These are phyloP conservation scores for Aureobasidium namibiae DNA, from an alignment of 2,329 filamentous ascomycete species.

Conservation along the genomic window DNA sequence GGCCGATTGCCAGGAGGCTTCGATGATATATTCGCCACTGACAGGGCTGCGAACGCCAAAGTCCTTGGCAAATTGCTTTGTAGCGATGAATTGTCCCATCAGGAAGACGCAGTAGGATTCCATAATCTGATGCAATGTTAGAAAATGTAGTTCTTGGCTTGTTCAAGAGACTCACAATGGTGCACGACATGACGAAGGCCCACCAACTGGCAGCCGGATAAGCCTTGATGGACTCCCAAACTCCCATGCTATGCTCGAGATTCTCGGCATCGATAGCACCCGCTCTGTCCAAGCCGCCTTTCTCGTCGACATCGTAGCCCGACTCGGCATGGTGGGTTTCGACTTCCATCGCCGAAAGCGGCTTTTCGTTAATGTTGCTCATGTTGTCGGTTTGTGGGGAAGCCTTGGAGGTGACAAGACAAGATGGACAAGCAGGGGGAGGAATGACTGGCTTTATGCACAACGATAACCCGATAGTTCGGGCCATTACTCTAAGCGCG, in stretches of 20 bases:
- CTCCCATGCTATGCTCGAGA: slow-evolving; percentile 43
- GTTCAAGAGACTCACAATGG: slow-evolving; percentile 39
- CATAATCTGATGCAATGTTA: slow-evolving; percentile 45
- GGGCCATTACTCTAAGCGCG: too few species aligned
- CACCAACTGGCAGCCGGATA: slow-evolving; percentile 46
- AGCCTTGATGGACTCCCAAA: slow-evolving; percentile 41
- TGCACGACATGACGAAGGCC: slow-evolving; percentile 49
- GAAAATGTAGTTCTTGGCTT: slow-evolving; percentile 13
- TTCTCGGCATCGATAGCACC: slow-evolving; percentile 52
- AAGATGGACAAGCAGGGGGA: too few species aligned
- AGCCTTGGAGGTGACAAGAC: too few species aligned
- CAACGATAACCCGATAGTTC: too few species aligned
- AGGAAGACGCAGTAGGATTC: slow-evolving; percentile 57
- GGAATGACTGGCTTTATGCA: too few species aligned
- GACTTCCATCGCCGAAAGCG: slow-evolving; percentile 43
- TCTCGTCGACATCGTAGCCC: too few species aligned
- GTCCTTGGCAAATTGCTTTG: too few species aligned
- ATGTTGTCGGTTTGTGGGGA: too few species aligned
- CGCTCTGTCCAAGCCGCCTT: slow-evolving; percentile 28
- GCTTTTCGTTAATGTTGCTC: too few species aligned
- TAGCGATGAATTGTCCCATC: slow-evolving; percentile 50
- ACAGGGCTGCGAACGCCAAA: slow-evolving; percentile 37
- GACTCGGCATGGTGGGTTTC: slow-evolving; percentile 23
- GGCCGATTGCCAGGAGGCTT: slow-evolving; percentile 49
- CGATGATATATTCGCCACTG: slow-evolving; percentile 32